Percentiles rank a stretch among this genome's conserved stretches.
Conservation (phyloP, 176 grass and related monocot genomes). For the Tuctoria greenei region DNA sequence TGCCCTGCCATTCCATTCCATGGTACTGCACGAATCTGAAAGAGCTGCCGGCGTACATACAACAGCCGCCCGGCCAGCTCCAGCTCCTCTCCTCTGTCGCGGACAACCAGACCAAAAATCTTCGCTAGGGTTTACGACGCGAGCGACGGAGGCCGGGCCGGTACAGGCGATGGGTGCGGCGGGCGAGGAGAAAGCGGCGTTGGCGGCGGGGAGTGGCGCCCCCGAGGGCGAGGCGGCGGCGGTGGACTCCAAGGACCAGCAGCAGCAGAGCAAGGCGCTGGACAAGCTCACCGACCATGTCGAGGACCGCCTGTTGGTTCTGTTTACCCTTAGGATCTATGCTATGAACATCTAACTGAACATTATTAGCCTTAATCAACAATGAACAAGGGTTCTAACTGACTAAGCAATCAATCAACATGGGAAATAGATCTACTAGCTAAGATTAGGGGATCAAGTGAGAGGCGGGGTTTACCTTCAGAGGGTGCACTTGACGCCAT, state of each 20-base stretch:
- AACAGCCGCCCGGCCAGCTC: background rate
- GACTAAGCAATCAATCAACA: too few species aligned
- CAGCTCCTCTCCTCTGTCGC: background rate
- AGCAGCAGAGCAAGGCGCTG: constrained; percentile 99
- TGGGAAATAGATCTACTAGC: too few species aligned
- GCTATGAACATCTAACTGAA: too few species aligned
- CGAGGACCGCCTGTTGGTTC: constrained; percentile 94
- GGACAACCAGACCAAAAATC: background rate
- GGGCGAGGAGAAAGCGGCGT: constrained; percentile 45
- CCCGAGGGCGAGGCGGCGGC: constrained; percentile 35
- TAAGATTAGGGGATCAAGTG: too few species aligned
- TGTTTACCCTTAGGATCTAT: too few species aligned
- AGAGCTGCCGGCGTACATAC: background rate
- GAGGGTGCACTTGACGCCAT: too few species aligned
- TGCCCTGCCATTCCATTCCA: background rate
- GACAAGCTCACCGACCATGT: constrained; percentile 99
- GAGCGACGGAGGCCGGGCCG: background rate
- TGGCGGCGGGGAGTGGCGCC: constrained; percentile 20
- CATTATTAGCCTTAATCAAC: too few species aligned
- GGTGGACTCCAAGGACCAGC: constrained; percentile 70
- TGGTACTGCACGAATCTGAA: background rate
- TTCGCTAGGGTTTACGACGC: constrained; percentile 48
- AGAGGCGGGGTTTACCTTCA: too few species aligned
- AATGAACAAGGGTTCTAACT: too few species aligned
- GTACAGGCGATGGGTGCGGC: constrained; percentile 27